phyloP scores from a whole-genome alignment of 352 stramenopile species.

The Pythium folliculosum region DNA sequence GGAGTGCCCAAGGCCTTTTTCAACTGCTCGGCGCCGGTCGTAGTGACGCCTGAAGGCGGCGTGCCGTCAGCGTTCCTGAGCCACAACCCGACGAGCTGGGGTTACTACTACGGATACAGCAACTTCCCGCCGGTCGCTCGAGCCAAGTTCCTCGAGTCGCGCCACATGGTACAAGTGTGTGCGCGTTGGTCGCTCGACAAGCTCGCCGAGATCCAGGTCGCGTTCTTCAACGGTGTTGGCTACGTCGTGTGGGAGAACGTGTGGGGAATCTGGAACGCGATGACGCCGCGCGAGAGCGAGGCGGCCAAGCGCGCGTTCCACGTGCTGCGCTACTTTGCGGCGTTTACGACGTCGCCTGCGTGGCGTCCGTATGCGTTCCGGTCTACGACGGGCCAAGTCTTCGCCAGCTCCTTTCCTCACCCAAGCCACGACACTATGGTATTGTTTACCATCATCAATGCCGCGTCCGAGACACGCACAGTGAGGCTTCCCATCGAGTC shows the following conservation, averaged over 20 bases:
- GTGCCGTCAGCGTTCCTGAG: constrained; percentile 62
- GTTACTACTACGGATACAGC: constrained; percentile 69
- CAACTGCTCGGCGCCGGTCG: constrained; percentile 62
- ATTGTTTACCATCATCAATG: constrained; percentile 71
- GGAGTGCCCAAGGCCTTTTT: constrained; percentile 80
- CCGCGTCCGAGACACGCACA: constrained; percentile 28
- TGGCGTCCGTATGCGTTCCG: constrained; percentile 59
- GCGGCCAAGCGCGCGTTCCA: constrained; percentile 59
- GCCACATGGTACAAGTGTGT: constrained; percentile 85
- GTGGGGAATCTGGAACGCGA: constrained; percentile 86
- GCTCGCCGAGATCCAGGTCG: constrained; percentile 55
- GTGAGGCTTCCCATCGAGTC: constrained; percentile 35
- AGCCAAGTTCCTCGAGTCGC: constrained; percentile 78
- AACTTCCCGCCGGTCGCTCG: constrained; percentile 71
- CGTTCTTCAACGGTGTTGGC: constrained; percentile 86
- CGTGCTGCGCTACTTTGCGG: constrained; percentile 63
- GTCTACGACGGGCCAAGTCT: constrained; percentile 36
- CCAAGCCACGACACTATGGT: constrained; percentile 26
- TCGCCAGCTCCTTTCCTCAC: constrained; percentile 38
- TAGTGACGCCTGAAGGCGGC: constrained; percentile 66
- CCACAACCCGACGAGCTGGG: constrained; percentile 82
- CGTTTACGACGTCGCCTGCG: constrained; percentile 37
- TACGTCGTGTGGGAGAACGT: constrained; percentile 91
- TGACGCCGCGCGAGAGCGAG: constrained; percentile 73
- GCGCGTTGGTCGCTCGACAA: constrained; percentile 81